Evolutionary conservation across 1,284 basidiomycete species (phyloP).

Genomic region (Sphagnurus paluster): DNA sequence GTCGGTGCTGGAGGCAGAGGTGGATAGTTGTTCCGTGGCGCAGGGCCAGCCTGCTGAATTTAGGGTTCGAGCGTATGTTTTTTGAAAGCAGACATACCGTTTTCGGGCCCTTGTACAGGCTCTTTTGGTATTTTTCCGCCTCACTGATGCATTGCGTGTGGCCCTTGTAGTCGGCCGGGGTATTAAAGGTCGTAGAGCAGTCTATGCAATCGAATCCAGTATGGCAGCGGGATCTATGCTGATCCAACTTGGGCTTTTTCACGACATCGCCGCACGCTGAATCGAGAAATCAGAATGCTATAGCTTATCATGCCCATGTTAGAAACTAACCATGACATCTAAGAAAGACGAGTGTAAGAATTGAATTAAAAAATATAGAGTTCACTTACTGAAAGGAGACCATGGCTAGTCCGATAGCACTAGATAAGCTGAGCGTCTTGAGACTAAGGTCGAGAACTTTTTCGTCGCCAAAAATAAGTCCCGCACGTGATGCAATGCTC

Average conservation of each 20-base stretch:
- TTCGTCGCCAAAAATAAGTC: background rate
- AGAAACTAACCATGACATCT: constrained; percentile 44
- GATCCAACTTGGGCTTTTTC: constrained; percentile 89
- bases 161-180: constrained; percentile 73
- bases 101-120: constrained; percentile 80
- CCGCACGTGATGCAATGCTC: background rate
- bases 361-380: background rate
- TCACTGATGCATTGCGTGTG: constrained; percentile 88
- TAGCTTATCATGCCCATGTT: background rate
- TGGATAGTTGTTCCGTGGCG: constrained; percentile 24
- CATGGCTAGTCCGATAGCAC: constrained; percentile 9
- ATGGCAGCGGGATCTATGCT: constrained; percentile 61
- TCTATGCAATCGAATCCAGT: constrained; percentile 85
- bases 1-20: constrained; percentile 12
- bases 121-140: constrained; percentile 90
- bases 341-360: constrained; percentile 2
- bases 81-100: constrained; percentile 33
- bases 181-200: constrained; percentile 79
- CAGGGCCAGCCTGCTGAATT: constrained; percentile 12
- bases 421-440: background rate
- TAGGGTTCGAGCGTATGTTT: background rate
- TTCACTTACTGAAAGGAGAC: constrained; percentile 42
- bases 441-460: background rate
- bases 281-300: constrained; percentile 5
- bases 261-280: constrained; percentile 80